Evolutionary conservation across 768 basidiomycete species (phyloP), one percentile per base, ranked within the genome.

Genomic region (Tulasnella sp.): DNA sequence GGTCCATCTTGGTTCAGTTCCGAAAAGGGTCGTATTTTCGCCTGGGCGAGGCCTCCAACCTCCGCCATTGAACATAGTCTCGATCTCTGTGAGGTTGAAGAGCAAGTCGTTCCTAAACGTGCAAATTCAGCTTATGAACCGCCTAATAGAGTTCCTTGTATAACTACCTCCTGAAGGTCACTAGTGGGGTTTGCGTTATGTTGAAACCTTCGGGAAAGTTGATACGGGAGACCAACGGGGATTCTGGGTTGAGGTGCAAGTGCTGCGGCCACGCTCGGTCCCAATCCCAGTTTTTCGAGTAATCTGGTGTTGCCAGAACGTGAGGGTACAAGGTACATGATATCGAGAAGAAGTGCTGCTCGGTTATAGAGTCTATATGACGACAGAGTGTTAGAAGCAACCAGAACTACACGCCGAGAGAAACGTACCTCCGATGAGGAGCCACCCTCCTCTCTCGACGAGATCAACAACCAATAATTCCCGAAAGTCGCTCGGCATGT

Each of bases 341-440:
- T 0, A 91, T 80, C 5, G 91, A 91, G 81, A 91, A 91, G 84
- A 91, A 91, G 80, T 91, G 90, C 78, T 88, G 89, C 80, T 92
- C 90, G 1, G 89, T 88, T 22, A 91, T 88, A 0, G 90, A 91
- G 79, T 92, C 90, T 89, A 67, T 34, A 40, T 11, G 78, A 40
- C 76, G 36, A 74, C 19, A 45, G 34, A 25, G 42, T 72, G 39
- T 72, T 39, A 70, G 68, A 36, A 8, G n/a, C n/a, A 8, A 12
- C n/a, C 64, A 8, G 42, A 42, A 8, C 8, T 29, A 31, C 34
- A 19, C 45, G 70, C 12, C 58, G 38, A n/a, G 75, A 79, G 54
- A 2, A 82, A 1, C 86, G 76, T 80, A 89, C 89, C 89, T 36
- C 91, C 91, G 6, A 91, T 81, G 7, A 91, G 79, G 22, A 91